A percentile compares a stretch with the other conserved stretches of the same genome.
Evolutionary conservation across 169 alveolate species (phyloP).

Genomic region (Plasmodium malariae): DNA sequence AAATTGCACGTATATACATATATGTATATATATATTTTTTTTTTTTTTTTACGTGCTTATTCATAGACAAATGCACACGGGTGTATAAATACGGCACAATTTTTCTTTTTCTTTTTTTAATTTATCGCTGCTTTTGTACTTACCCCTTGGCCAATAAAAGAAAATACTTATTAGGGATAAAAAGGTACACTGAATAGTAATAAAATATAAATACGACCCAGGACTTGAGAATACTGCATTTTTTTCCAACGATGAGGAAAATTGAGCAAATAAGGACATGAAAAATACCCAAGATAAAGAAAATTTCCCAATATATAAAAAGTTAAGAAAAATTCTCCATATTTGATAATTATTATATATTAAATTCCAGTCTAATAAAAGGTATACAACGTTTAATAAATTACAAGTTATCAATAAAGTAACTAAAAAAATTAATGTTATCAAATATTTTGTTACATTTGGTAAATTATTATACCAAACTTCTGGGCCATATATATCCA

Average conservation of each 20-base stretch:
- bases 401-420: slow-evolving; percentile 86
- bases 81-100: too few species aligned
- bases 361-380: slow-evolving; percentile 88
- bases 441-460: slow-evolving; percentile 87
- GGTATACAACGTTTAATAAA: slow-evolving; percentile 82
- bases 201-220: slow-evolving; percentile 88
- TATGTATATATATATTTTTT: neutral
- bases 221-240: slow-evolving; percentile 83
- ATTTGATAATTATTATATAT: slow-evolving; percentile 83
- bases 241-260: slow-evolving; percentile 86
- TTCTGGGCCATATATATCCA: slow-evolving; percentile 87
- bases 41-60: too few species aligned
- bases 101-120: neutral
- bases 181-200: slow-evolving; percentile 82
- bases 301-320: slow-evolving; percentile 90
- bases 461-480: slow-evolving; percentile 90
- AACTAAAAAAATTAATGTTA: slow-evolving; percentile 84
- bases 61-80: too few species aligned
- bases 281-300: slow-evolving; percentile 90
- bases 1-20: neutral
- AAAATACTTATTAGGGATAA: slow-evolving; percentile 81
- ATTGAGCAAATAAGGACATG: slow-evolving; percentile 86
- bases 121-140: slow-evolving; percentile 35
- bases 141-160: slow-evolving; percentile 89
- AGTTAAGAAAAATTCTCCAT: slow-evolving; percentile 89